phyloP scores from a whole-genome alignment of 2,329 filamentous ascomycete species.

The Penicillium freii region DNA sequence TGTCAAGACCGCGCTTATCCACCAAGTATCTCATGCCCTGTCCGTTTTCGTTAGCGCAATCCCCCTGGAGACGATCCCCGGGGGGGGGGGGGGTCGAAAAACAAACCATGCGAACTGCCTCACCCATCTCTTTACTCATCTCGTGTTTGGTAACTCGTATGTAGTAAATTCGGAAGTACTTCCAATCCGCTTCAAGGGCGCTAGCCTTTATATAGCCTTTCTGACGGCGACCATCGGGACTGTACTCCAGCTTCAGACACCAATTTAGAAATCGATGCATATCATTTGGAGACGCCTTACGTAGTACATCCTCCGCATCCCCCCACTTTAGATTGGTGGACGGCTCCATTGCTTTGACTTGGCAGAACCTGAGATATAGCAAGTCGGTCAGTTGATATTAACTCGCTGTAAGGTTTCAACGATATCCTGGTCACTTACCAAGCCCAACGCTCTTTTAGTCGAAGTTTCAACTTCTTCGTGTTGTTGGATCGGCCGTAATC shows the following conservation, averaged over 20 bases:
- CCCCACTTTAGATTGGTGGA: neutral
- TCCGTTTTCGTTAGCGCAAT: too few relatives aligned
- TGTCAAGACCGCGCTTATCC: too few relatives aligned
- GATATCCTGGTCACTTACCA: neutral
- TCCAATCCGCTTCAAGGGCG: neutral
- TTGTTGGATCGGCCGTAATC: neutral
- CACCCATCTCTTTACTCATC: neutral
- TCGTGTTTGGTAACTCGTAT: neutral
- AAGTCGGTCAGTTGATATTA: neutral
- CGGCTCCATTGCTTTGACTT: neutral
- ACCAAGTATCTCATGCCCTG: too few relatives aligned
- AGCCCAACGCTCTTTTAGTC: neutral
- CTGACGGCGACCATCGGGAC: neutral
- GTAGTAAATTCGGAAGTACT: neutral
- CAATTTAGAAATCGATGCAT: neutral
- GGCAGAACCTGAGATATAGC: neutral
- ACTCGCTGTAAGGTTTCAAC: neutral
- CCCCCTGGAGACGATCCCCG: too few relatives aligned
- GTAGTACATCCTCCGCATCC: neutral
- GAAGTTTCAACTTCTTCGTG: neutral
- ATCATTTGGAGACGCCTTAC: neutral
- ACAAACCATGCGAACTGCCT: neutral
- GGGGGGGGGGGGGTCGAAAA: too few relatives aligned
- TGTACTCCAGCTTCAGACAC: neutral
- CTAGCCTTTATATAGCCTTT: neutral